These are phyloP conservation scores for Bruguiera gymnorhiza DNA, from an alignment of 345 rosid genomes.

Conservation along the genomic window DNA sequence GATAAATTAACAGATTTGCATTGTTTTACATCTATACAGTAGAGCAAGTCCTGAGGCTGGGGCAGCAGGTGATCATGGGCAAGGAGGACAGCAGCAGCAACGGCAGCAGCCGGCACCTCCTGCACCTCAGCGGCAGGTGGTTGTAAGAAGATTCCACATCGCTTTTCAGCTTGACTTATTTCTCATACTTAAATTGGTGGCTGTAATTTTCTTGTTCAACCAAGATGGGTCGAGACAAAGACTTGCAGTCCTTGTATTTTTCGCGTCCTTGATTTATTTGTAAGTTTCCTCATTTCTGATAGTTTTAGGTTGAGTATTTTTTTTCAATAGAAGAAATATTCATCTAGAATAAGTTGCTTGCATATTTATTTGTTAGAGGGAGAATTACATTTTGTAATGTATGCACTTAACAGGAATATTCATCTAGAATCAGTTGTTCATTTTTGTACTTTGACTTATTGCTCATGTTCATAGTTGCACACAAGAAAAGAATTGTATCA, in stretches of 20 bases:
- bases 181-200: slow-evolving; percentile 88
- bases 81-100: slow-evolving; percentile 36
- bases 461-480: too few species aligned
- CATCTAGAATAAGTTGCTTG: not conserved
- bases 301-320: not conserved
- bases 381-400: too few species aligned
- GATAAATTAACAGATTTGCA: not conserved
- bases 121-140: slow-evolving; percentile 68
- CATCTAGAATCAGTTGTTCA: too few species aligned
- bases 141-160: slow-evolving; percentile 81
- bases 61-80: slow-evolving; percentile 43
- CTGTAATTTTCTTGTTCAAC: slow-evolving; percentile 87
- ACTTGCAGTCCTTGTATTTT: slow-evolving; percentile 74
- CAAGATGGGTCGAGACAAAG: slow-evolving; percentile 98
- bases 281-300: slow-evolving; percentile 40
- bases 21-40: slow-evolving; percentile 19
- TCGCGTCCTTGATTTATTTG: slow-evolving; percentile 85
- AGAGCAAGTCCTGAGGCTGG: slow-evolving; percentile 39
- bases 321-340: not conserved
- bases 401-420: too few species aligned
- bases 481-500: too few species aligned
- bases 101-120: slow-evolving; percentile 64
- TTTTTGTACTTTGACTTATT: too few species aligned
- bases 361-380: not conserved
- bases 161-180: slow-evolving; percentile 90